Percentiles rank a stretch among this genome's conserved stretches.
Evolutionary conservation across 1,284 basidiomycete species (phyloP).

Genomic region (Ustilago hordei): DNA sequence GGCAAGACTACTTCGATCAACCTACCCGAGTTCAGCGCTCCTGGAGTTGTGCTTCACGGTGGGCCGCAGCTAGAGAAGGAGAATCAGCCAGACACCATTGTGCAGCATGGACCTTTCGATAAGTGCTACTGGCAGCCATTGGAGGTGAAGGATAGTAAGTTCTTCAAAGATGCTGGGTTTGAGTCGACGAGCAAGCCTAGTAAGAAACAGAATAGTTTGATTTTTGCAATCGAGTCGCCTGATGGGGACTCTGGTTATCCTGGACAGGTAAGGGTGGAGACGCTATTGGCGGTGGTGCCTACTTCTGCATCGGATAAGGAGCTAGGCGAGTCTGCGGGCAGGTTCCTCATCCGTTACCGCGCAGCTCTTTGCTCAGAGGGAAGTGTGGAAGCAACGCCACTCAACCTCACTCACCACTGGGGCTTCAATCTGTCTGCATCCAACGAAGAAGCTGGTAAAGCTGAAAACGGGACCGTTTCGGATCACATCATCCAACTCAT

Average conservation of each 20-base stretch:
- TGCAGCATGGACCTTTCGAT: conserved; percentile 62
- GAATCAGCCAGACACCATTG: conserved; percentile 26
- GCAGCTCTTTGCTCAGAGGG: conserved; percentile 46
- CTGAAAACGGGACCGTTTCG: conserved; percentile 44
- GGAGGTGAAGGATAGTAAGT: conserved; percentile 35
- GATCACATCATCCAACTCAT: conserved; percentile 56
- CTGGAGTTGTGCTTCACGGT: conserved; percentile 61
- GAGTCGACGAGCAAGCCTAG: conserved; percentile 32
- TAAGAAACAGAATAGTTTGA: conserved; percentile 35
- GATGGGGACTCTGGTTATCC: conserved; percentile 63
- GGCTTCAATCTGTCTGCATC: conserved; percentile 62
- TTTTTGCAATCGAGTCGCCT: conserved; percentile 56
- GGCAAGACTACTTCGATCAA: conserved; percentile 29
- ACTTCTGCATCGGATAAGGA: conserved; percentile 18
- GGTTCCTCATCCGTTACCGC: conserved; percentile 58
- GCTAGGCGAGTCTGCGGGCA: conserved; percentile 48
- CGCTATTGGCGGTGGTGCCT: conserved; percentile 46
- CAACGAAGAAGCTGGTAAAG: conserved; percentile 20
- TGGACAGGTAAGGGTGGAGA: conserved; percentile 59
- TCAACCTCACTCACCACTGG: conserved; percentile 69
- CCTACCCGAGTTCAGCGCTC: conserved; percentile 50
- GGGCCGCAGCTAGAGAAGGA: conserved; percentile 48
- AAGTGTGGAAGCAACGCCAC: conserved; percentile 54
- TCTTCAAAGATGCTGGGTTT: conserved; percentile 38
- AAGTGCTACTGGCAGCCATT: conserved; percentile 54